phyloP scores from a whole-genome alignment of 2,329 filamentous ascomycete genomes.

The Trichoderma asperellum region DNA sequence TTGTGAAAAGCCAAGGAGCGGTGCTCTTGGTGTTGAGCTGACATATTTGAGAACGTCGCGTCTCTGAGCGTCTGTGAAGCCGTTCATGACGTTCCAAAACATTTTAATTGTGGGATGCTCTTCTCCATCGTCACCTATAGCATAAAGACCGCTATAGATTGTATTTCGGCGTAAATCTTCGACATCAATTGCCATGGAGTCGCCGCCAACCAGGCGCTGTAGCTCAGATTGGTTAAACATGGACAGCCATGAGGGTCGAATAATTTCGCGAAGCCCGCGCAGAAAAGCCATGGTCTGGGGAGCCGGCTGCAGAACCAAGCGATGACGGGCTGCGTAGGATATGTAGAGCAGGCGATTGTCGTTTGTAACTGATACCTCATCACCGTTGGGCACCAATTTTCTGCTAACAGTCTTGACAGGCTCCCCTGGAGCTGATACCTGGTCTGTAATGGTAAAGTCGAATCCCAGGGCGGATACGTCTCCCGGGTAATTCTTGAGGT shows the following conservation, averaged over 20 bases:
- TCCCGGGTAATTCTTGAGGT: slow-evolving; percentile 82
- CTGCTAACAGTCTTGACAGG: slow-evolving; percentile 67
- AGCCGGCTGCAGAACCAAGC: slow-evolving; percentile 77
- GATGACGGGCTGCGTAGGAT: slow-evolving; percentile 85
- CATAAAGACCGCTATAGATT: slow-evolving; percentile 83
- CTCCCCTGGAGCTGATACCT: slow-evolving; percentile 51
- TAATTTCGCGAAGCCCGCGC: slow-evolving; percentile 81
- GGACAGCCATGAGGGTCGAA: slow-evolving; percentile 88
- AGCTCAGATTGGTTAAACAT: slow-evolving; percentile 99
- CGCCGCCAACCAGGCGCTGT: slow-evolving; percentile 89
- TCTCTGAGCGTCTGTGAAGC: slow-evolving; percentile 74
- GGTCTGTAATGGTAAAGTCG: slow-evolving; percentile 88
- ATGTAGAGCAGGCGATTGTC: slow-evolving; percentile 94
- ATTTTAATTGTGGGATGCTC: slow-evolving; percentile 85
- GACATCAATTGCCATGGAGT: slow-evolving; percentile 82
- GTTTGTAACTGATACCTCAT: slow-evolving; percentile 80
- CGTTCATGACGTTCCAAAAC: slow-evolving; percentile 89
- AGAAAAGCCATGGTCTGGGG: slow-evolving; percentile 88
- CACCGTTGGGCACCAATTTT: slow-evolving; percentile 76
- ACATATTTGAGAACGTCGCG: slow-evolving; percentile 93
- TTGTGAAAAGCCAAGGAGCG: slow-evolving; percentile 84
- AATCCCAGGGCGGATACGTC: slow-evolving; percentile 73
- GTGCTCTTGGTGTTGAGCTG: slow-evolving; percentile 88
- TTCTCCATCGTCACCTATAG: slow-evolving; percentile 81
- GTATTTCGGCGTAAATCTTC: slow-evolving; percentile 85